Percentiles rank a stretch among this genome's conserved stretches.
phyloP scores from a whole-genome alignment of 2,329 filamentous ascomycete genomes.

The Paecilomyces sp. region DNA sequence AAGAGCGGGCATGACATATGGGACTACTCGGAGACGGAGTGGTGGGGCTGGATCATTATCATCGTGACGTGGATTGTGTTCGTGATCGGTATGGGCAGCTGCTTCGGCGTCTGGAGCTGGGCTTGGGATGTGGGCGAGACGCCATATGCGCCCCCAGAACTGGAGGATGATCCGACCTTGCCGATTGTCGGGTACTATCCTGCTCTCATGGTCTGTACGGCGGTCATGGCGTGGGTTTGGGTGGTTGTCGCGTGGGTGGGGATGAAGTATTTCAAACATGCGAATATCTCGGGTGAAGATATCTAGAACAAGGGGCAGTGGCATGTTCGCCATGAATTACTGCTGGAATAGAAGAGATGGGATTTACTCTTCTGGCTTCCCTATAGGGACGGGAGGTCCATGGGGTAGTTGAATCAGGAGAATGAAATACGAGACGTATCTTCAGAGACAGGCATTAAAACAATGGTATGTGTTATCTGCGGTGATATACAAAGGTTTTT shows the following conservation, averaged over 20 bases:
- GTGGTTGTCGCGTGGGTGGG: slow-evolving; percentile 95
- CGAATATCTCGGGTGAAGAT: slow-evolving; percentile 70
- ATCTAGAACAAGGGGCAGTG: slow-evolving; percentile 9
- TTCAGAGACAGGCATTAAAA: not conserved
- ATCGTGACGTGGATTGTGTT: slow-evolving; percentile 92
- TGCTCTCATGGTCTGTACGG: slow-evolving; percentile 82
- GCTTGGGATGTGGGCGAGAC: slow-evolving; percentile 98
- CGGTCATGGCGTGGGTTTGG: slow-evolving; percentile 98
- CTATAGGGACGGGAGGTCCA: not conserved
- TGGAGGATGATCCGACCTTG: slow-evolving; percentile 89
- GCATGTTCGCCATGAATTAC: not conserved
- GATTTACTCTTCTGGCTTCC: not conserved
- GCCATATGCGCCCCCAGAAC: slow-evolving; percentile 87
- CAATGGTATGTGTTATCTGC: not conserved
- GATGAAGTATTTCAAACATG: slow-evolving; percentile 99
- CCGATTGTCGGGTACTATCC: slow-evolving; percentile 98
- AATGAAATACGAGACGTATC: not conserved
- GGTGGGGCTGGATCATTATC: slow-evolving; percentile 96
- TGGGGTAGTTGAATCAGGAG: not conserved
- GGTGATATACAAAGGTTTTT: not conserved
- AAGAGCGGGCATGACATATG: slow-evolving; percentile 47
- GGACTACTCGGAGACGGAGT: slow-evolving; percentile 92
- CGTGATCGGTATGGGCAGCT: slow-evolving; percentile 93
- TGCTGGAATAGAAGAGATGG: not conserved
- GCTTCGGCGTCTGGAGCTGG: slow-evolving; percentile 94